phyloP scores from a whole-genome alignment of 805 yeast genomes.

The Kurtzmaniella fragi region DNA sequence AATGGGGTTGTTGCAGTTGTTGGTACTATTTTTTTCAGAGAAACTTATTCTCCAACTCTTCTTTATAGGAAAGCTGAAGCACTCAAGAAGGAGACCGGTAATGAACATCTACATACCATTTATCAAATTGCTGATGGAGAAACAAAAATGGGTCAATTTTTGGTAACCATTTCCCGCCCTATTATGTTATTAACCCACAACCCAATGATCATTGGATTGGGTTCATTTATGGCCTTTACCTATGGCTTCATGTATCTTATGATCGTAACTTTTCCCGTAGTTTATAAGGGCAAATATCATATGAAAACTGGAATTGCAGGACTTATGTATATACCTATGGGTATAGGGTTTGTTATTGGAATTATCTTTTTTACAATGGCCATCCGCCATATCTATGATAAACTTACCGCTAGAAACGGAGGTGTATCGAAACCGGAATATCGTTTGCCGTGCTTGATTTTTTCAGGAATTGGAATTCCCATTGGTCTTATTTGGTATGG shows the following conservation, averaged over 20 bases:
- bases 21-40: conserved; percentile 48
- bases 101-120: conserved; percentile 51
- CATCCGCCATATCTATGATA: conserved; percentile 36
- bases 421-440: conserved; percentile 61
- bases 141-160: conserved; percentile 34
- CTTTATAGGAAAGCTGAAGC: conserved; percentile 41
- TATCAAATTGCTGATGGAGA: conserved; percentile 55
- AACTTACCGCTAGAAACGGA: conserved; percentile 34
- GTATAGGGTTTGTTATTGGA: conserved; percentile 51
- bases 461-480: conserved; percentile 49
- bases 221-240: conserved; percentile 58
- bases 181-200: conserved; percentile 46
- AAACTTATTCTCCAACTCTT: conserved; percentile 56
- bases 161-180: conserved; percentile 51
- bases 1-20: conserved; percentile 43
- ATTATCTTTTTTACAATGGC: conserved; percentile 42
- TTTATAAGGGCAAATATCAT: conserved; percentile 45
- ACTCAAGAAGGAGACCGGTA: conserved; percentile 51
- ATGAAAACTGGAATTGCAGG: conserved; percentile 48
- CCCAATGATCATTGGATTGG: conserved; percentile 62
- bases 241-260: conserved; percentile 65
- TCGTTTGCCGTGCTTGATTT: conserved; percentile 48
- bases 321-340: conserved; percentile 53
- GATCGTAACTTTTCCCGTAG: conserved; percentile 54
- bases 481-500: conserved; percentile 66